phyloP scores from a whole-genome alignment of 371 early-diverging fungal species.

The Mycotypha africana region DNA sequence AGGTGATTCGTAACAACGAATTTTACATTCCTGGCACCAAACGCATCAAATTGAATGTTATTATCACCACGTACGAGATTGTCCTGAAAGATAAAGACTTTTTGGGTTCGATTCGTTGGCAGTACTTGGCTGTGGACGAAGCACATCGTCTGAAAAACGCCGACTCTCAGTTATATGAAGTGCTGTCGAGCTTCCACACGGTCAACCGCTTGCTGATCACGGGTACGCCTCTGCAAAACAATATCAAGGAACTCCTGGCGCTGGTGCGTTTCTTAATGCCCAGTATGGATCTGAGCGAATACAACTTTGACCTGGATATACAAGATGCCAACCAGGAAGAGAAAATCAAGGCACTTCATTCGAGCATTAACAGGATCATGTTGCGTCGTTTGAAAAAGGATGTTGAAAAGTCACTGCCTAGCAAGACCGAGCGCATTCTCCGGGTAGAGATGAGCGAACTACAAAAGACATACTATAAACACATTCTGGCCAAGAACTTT shows the following conservation, averaged over 20 bases:
- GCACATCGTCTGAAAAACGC: constrained; percentile 90
- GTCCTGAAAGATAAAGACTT: constrained; percentile 85
- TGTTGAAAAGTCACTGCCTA: constrained; percentile 94
- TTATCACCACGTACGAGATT: constrained; percentile 94
- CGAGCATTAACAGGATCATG: constrained; percentile 83
- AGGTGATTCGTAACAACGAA: constrained; percentile 87
- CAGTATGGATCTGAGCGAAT: constrained; percentile 68
- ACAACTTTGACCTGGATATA: constrained; percentile 50
- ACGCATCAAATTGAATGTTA: constrained; percentile 81
- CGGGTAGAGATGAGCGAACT: constrained; percentile 89
- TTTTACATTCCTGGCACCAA: constrained; percentile 62
- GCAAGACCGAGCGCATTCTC: constrained; percentile 91
- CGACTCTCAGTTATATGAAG: constrained; percentile 84
- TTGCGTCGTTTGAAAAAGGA: constrained; percentile 95
- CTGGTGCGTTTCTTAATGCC: constrained; percentile 84
- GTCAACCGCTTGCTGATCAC: constrained; percentile 81
- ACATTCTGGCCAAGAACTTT: constrained; percentile 91
- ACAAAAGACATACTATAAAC: constrained; percentile 91
- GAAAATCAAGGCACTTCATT: constrained; percentile 84
- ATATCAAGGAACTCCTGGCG: constrained; percentile 77
- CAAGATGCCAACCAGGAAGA: constrained; percentile 67
- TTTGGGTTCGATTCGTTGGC: constrained; percentile 77
- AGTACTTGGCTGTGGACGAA: constrained; percentile 86
- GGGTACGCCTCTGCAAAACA: constrained; percentile 90
- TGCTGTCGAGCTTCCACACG: constrained; percentile 70